These are phyloP conservation scores for Torulaspora quercuum DNA, from an alignment of 805 yeast species.

Conservation along the genomic window DNA sequence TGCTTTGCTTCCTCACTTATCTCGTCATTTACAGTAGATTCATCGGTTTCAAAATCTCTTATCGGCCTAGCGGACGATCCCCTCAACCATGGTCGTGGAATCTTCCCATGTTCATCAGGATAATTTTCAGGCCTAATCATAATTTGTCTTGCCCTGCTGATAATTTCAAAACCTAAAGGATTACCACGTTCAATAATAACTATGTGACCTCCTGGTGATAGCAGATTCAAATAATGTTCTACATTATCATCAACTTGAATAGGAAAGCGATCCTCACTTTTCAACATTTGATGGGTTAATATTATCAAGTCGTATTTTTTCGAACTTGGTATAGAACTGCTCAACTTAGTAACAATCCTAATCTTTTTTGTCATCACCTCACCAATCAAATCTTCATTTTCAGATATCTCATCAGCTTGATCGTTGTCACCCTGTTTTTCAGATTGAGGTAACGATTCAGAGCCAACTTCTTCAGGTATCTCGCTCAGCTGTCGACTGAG, in stretches of 20 bases:
- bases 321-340: slow-evolving; percentile 48
- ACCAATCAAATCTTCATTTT: slow-evolving; percentile 42
- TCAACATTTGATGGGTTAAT: slow-evolving; percentile 72
- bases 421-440: too few species aligned
- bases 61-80: slow-evolving; percentile 41
- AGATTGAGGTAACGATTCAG: too few species aligned
- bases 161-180: slow-evolving; percentile 80
- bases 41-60: slow-evolving; percentile 1
- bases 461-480: slow-evolving; percentile 29
- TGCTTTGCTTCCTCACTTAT: slow-evolving; percentile 5
- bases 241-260: slow-evolving; percentile 67
- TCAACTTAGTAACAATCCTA: slow-evolving; percentile 51
- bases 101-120: slow-evolving; percentile 52
- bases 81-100: slow-evolving; percentile 64
- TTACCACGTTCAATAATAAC: slow-evolving; percentile 85
- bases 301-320: slow-evolving; percentile 76
- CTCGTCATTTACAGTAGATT: slow-evolving; percentile 1
- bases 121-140: slow-evolving; percentile 81
- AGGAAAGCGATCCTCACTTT: slow-evolving; percentile 59
- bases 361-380: slow-evolving; percentile 56
- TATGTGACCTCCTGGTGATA: slow-evolving; percentile 76
- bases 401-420: slow-evolving; percentile 25
- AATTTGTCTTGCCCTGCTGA: slow-evolving; percentile 86
- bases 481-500: slow-evolving; percentile 67
- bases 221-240: slow-evolving; percentile 53